Percentiles rank a stretch among this genome's conserved stretches.
Conservation (phyloP, 2,329 filamentous ascomycete species). For the Ciborinia camelliae region DNA sequence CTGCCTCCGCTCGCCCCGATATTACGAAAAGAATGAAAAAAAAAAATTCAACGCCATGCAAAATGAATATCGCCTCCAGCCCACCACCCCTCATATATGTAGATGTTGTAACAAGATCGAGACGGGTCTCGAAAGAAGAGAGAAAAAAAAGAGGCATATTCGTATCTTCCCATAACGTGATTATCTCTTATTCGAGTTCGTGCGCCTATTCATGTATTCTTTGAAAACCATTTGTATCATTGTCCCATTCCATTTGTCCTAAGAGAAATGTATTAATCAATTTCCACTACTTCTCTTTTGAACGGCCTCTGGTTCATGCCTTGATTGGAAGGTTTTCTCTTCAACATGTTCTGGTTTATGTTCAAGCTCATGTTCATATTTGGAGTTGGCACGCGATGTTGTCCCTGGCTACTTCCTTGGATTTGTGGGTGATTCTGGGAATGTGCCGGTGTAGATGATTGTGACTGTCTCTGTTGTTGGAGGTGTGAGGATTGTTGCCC, state of each 20-base stretch:
- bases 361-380: conserved; percentile 19
- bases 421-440: conserved; percentile 24
- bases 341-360: conserved; percentile 22
- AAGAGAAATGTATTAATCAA: conserved; percentile 26
- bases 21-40: background rate
- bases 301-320: conserved; percentile 23
- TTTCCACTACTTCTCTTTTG: conserved; percentile 29
- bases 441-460: conserved; percentile 21
- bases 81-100: conserved; percentile 10
- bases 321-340: conserved; percentile 27
- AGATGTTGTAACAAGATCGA: conserved; percentile 13
- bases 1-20: background rate
- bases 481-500: background rate
- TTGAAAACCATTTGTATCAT: conserved; percentile 10
- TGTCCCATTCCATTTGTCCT: conserved; percentile 1
- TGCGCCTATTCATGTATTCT: conserved; percentile 17
- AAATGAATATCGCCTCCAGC: conserved; percentile 3
- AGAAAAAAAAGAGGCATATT: conserved; percentile 7
- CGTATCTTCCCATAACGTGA: conserved; percentile 10
- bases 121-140: background rate
- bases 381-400: conserved; percentile 17
- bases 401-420: conserved; percentile 19
- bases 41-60: conserved; percentile 1
- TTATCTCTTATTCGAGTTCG: conserved; percentile 11
- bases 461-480: conserved; percentile 13